These are phyloP conservation scores for Cytospora paraplurivora DNA, from an alignment of 2,329 filamentous ascomycete genomes.

Conservation along the genomic window DNA sequence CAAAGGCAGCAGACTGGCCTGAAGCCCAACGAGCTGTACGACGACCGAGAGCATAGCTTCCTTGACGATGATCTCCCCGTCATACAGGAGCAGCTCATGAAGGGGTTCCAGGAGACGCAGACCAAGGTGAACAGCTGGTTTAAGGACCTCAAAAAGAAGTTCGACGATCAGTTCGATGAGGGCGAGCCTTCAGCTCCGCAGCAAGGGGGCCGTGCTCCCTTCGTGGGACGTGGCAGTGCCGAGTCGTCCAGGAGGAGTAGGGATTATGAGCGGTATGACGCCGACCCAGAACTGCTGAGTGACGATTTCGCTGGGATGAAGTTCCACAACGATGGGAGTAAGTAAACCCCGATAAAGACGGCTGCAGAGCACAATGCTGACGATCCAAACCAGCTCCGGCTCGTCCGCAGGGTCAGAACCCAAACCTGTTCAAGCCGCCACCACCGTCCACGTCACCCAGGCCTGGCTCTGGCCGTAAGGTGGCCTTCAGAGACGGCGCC, in stretches of 20 bases:
- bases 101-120: constrained; percentile 94
- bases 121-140: constrained; percentile 93
- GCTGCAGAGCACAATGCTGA: constrained; percentile 30
- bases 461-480: constrained; percentile 51
- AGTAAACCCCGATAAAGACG: constrained; percentile 36
- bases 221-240: constrained; percentile 55
- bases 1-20: constrained; percentile 53
- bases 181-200: constrained; percentile 53
- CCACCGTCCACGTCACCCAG: constrained; percentile 55
- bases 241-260: constrained; percentile 72
- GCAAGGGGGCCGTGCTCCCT: constrained; percentile 37
- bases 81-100: constrained; percentile 88
- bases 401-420: constrained; percentile 61
- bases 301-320: constrained; percentile 83
- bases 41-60: constrained; percentile 82
- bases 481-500: constrained; percentile 63
- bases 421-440: constrained; percentile 75
- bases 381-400: constrained; percentile 49
- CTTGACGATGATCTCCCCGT: constrained; percentile 94
- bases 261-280: constrained; percentile 91
- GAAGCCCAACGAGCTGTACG: constrained; percentile 59
- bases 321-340: constrained; percentile 64
- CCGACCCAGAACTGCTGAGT: constrained; percentile 84
- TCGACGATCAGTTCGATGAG: constrained; percentile 85
- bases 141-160: constrained; percentile 84